These are phyloP conservation scores for Blastobotrys buckinghamii DNA, from an alignment of 1,139 yeast species.

Conservation along the genomic window DNA sequence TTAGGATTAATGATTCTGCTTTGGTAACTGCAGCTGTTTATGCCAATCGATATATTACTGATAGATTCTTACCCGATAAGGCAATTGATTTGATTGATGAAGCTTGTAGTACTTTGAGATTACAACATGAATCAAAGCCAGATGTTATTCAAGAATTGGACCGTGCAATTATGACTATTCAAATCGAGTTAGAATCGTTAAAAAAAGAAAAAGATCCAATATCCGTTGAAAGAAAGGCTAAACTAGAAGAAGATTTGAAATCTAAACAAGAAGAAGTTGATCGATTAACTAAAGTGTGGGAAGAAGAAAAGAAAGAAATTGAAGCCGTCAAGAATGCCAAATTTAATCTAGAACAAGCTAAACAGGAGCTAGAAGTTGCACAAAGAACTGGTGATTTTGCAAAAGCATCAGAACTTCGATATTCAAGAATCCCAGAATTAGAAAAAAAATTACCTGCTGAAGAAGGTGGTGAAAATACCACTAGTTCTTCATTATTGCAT, in stretches of 20 bases:
- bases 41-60: slow-evolving; percentile 86
- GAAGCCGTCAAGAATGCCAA: slow-evolving; percentile 75
- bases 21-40: slow-evolving; percentile 90
- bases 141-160: slow-evolving; percentile 89
- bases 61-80: slow-evolving; percentile 88
- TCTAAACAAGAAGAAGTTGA: slow-evolving; percentile 57
- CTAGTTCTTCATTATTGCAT: slow-evolving; percentile 50
- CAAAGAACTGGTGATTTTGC: slow-evolving; percentile 85
- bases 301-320: slow-evolving; percentile 65
- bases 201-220: slow-evolving; percentile 87
- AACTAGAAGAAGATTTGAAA: slow-evolving; percentile 58
- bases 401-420: slow-evolving; percentile 83
- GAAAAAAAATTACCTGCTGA: slow-evolving; percentile 55
- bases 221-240: slow-evolving; percentile 65
- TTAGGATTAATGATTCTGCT: slow-evolving; percentile 89
- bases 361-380: slow-evolving; percentile 71
- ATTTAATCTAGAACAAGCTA: slow-evolving; percentile 76
- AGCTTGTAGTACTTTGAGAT: slow-evolving; percentile 88
- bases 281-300: slow-evolving; percentile 80
- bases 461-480: slow-evolving; percentile 25
- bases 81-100: slow-evolving; percentile 96
- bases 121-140: slow-evolving; percentile 96
- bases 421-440: slow-evolving; percentile 75
- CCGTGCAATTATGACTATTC: slow-evolving; percentile 85
- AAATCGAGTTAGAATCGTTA: slow-evolving; percentile 88